These are phyloP conservation scores for Cucumis variabilis DNA, from an alignment of 331 rosid genomes.

Conservation along the genomic window DNA sequence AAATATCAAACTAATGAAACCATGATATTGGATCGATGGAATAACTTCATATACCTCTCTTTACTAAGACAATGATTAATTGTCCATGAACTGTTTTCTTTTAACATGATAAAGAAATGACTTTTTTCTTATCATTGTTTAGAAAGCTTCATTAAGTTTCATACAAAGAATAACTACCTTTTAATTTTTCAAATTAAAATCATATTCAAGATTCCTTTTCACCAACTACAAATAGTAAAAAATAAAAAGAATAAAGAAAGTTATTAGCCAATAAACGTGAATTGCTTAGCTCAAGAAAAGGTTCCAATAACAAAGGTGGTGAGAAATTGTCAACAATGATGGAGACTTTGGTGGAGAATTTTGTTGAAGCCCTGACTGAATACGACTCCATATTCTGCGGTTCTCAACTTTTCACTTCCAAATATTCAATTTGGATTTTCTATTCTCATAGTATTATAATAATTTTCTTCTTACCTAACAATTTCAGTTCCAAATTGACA, in stretches of 20 bases:
- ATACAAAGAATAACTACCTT: background rate
- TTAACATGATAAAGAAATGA: too few species aligned
- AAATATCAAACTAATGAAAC: too few species aligned
- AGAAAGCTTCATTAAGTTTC: too few species aligned
- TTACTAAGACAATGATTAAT: too few species aligned
- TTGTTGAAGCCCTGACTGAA: background rate
- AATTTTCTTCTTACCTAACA: too few species aligned
- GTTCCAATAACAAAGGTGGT: slow-evolving; percentile 26
- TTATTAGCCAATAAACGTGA: background rate
- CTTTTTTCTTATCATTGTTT: too few species aligned
- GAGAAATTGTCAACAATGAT: background rate
- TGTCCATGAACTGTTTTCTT: too few species aligned
- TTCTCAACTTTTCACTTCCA: background rate
- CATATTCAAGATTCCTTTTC: background rate
- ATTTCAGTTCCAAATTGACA: too few species aligned
- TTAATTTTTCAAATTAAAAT: background rate
- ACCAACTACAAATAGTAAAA: background rate
- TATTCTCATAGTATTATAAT: background rate
- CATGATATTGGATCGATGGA: too few species aligned
- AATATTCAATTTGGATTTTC: background rate
- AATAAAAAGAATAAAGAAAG: background rate
- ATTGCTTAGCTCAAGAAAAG: background rate
- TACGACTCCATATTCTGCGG: slow-evolving; percentile 30
- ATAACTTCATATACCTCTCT: too few species aligned
- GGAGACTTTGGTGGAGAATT: background rate